Conservation (phyloP, 1,284 basidiomycete genomes). For the Ganoderma lucidum region DNA sequence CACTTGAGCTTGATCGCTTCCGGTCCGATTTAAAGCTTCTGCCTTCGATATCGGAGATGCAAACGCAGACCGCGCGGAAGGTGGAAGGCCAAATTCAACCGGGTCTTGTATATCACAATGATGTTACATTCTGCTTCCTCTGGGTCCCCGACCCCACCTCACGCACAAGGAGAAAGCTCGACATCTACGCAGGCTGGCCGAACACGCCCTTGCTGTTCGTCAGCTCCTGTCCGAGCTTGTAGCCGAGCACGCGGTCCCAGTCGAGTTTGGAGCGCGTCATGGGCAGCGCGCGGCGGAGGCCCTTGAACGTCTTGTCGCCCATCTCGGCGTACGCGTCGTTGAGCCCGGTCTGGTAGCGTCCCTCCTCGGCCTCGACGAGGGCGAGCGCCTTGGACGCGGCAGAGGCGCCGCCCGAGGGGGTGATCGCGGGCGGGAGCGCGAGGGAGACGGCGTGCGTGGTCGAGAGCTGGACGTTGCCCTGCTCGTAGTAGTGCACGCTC, state of each 20-base stretch:
- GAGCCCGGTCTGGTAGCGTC: constrained; percentile 78
- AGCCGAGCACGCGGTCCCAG: constrained; percentile 92
- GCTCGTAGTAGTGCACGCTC: constrained; percentile 96
- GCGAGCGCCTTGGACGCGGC: constrained; percentile 81
- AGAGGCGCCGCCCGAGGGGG: constrained; percentile 56
- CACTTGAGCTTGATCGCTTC: too few species aligned
- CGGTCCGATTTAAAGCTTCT: background rate
- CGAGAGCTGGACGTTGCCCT: constrained; percentile 93
- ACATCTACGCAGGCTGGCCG: constrained; percentile 35
- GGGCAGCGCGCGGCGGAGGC: constrained; percentile 86
- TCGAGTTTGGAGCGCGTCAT: constrained; percentile 94
- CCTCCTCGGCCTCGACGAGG: constrained; percentile 82
- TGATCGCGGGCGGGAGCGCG: constrained; percentile 65
- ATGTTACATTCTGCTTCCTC: constrained; percentile 23
- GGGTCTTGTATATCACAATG: constrained; percentile 20
- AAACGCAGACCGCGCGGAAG: background rate
- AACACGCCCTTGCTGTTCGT: constrained; percentile 74
- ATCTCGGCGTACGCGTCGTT: constrained; percentile 86
- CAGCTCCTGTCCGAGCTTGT: constrained; percentile 87
- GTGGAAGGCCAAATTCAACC: background rate
- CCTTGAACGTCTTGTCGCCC: constrained; percentile 92
- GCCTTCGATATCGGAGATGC: background rate
- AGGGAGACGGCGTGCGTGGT: constrained; percentile 77
- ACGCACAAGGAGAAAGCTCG: background rate
- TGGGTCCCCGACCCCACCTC: background rate